Evolutionary conservation across 805 yeast genomes (phyloP).

Genomic region (Jamesozyma piceae): DNA sequence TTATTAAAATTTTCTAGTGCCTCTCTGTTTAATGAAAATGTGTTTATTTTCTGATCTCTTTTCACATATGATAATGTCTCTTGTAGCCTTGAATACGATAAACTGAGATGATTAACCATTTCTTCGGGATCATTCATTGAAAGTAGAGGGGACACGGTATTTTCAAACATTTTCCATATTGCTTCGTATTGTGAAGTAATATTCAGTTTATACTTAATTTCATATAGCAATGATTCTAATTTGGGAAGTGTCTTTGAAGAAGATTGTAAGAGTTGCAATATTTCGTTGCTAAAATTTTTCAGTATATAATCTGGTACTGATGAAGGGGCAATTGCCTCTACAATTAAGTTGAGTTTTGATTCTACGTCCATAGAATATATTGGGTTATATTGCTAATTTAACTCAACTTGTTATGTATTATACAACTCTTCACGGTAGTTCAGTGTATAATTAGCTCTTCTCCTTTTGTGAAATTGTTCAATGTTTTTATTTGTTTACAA

Average conservation of each 20-base stretch:
- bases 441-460: too few relatives aligned
- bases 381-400: neutral
- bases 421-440: too few relatives aligned
- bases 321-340: conserved; percentile 23
- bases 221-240: conserved; percentile 15
- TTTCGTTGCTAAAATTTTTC: conserved; percentile 12
- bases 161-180: conserved; percentile 19
- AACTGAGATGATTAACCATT: conserved; percentile 14
- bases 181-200: conserved; percentile 9
- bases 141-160: conserved; percentile 12
- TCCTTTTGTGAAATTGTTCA: neutral
- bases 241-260: conserved; percentile 12
- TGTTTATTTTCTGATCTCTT: neutral
- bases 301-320: conserved; percentile 13
- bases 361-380: conserved; percentile 18
- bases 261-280: conserved; percentile 12
- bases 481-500: conserved; percentile 1
- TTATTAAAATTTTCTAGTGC: conserved; percentile 6
- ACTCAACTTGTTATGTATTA: neutral
- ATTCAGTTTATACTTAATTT: conserved; percentile 12
- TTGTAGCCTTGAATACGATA: conserved; percentile 12
- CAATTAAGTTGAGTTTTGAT: conserved; percentile 12
- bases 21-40: conserved; percentile 2
- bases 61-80: conserved; percentile 10
- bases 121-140: conserved; percentile 14